Evolutionary conservation across 2,329 filamentous ascomycete species (phyloP).

Genomic region (Ascochyta pisi): DNA sequence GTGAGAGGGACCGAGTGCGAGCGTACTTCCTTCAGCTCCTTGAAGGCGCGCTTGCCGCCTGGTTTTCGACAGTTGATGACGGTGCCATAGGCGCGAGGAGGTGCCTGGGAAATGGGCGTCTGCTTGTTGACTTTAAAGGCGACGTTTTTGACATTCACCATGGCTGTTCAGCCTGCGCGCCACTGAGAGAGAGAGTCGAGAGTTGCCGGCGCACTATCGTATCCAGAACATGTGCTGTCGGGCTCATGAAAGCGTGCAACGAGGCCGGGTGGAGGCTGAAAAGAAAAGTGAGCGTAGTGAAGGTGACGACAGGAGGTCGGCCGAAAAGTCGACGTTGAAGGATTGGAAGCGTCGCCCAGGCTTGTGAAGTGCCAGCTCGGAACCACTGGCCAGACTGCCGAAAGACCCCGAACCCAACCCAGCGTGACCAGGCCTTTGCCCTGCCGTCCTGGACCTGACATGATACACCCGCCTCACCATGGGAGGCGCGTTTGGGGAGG

Average conservation of each 20-base stretch:
- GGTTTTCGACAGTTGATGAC: conserved; percentile 47
- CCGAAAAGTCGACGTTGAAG: conserved; percentile 37
- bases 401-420: conserved; percentile 19
- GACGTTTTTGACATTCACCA: conserved; percentile 49
- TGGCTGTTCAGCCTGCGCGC: conserved; percentile 46
- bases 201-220: conserved; percentile 24
- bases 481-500: conserved; percentile 6
- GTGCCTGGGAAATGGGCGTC: conserved; percentile 35
- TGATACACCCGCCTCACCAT: conserved; percentile 10
- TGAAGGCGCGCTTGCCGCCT: conserved; percentile 33
- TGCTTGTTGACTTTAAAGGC: conserved; percentile 50
- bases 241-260: conserved; percentile 11
- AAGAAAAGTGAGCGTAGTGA: conserved; percentile 20
- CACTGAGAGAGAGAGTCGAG: conserved; percentile 28
- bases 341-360: conserved; percentile 32
- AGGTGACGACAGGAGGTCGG: conserved; percentile 27
- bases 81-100: conserved; percentile 40
- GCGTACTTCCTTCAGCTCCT: conserved; percentile 35
- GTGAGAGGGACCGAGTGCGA: conserved; percentile 40
- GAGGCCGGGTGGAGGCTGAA: conserved; percentile 12
- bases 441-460: conserved; percentile 4
- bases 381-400: conserved; percentile 31
- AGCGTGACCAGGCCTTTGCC: conserved; percentile 8
- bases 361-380: conserved; percentile 32
- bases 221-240: conserved; percentile 6